Percentiles rank a stretch among this genome's conserved stretches.
phyloP scores from a whole-genome alignment of 139 green algal genomes.

The Trebouxia sp. region DNA sequence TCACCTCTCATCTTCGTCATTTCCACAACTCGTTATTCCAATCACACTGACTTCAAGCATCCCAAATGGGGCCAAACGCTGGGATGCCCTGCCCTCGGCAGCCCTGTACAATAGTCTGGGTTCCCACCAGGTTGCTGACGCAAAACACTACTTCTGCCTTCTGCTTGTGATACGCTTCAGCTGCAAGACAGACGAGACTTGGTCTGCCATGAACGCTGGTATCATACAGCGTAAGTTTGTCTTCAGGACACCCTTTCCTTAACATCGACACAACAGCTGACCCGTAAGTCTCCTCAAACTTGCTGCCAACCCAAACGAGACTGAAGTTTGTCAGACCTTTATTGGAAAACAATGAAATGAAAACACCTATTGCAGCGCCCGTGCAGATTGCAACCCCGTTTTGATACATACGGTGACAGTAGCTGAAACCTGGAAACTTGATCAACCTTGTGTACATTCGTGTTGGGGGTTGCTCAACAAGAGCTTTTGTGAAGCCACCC shows the following conservation, averaged over 20 bases:
- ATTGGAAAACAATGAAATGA: conserved; percentile 26
- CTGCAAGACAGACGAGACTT: background rate
- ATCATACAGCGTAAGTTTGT: background rate
- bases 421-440: conserved; percentile 31
- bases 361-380: conserved; percentile 16
- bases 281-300: conserved; percentile 11
- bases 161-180: background rate
- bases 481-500: conserved; percentile 12
- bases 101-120: background rate
- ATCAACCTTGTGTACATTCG: conserved; percentile 21
- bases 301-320: conserved; percentile 16
- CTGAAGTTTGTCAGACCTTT: conserved; percentile 4
- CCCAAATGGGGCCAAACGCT: conserved; percentile 11
- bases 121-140: conserved; percentile 9
- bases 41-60: background rate
- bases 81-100: background rate
- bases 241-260: background rate
- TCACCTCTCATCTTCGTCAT: too few species aligned
- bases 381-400: conserved; percentile 26
- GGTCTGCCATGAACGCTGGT: conserved; percentile 9
- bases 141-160: conserved; percentile 15
- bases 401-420: conserved; percentile 27
- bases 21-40: too few species aligned
- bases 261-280: background rate
- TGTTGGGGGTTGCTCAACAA: background rate